These are phyloP conservation scores for Ophiostoma pallidulum DNA, from an alignment of 2,329 filamentous ascomycete species.

Conservation along the genomic window DNA sequence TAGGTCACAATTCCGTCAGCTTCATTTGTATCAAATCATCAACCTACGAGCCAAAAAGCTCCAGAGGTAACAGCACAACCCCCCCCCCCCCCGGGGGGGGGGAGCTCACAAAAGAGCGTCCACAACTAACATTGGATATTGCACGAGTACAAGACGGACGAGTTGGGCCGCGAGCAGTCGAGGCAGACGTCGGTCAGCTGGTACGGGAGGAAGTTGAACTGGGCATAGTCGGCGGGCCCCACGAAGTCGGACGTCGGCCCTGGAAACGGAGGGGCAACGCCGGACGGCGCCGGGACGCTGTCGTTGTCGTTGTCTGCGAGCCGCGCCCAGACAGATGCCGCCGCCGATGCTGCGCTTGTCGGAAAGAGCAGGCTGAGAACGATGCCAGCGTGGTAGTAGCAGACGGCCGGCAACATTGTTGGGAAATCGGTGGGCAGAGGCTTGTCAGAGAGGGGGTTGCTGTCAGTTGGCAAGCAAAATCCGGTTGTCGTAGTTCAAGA, in stretches of 20 bases:
- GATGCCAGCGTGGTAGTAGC: background rate
- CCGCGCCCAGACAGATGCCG: background rate
- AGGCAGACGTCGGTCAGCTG: conserved; percentile 19
- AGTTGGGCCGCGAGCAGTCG: conserved; percentile 15
- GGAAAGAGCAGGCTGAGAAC: background rate
- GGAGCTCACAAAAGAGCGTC: background rate
- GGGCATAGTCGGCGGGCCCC: background rate
- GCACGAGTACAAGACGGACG: conserved; percentile 16
- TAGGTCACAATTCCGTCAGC: no score
- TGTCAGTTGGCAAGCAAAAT: no score
- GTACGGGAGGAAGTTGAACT: conserved; percentile 21
- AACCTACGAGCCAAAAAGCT: no score
- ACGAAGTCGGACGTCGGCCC: background rate
- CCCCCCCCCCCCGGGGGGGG: no score
- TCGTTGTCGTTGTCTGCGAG: background rate
- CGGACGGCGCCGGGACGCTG: background rate
- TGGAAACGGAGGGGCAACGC: background rate
- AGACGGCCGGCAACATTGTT: no score
- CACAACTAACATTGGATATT: conserved; percentile 17
- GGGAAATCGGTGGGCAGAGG: no score
- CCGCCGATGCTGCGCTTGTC: background rate
- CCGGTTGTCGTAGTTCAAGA: no score
- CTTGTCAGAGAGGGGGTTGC: no score
- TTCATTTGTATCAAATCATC: no score
- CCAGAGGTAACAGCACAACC: no score